Evolutionary conservation across 2,329 filamentous ascomycete species (phyloP), one percentile per base, ranked within the genome.

Genomic region (Chaetomiaceae sp.): DNA sequence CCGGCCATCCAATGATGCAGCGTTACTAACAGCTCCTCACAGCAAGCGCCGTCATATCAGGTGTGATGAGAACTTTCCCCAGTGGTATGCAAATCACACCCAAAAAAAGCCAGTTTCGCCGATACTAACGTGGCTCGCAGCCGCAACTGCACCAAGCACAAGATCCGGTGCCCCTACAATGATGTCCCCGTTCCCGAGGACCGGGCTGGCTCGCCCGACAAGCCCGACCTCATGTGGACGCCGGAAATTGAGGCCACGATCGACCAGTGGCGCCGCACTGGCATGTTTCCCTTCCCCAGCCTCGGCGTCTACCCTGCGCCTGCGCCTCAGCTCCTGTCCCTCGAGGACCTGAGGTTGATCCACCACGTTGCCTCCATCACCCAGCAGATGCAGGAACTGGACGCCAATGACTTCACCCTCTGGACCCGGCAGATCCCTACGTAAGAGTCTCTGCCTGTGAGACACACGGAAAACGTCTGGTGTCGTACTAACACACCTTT

Each of bases 111-210:
- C 17, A 14, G 25, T 7, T 34, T 16, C 6, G 33, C 25, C 17
- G 13, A 20, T 43, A 66, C 55, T 48, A 31, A 49, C 38, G 17
- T 8, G 33, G 25, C 19, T 16, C 12, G 6, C 64, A 95, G 91
- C 74, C 89, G 89, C 65, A 99, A 99, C 72, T 99, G 93, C 73
- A 96, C 92, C 55, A 99, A 97, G 73, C 93, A 99, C 73, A 96
- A 96, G 74, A 93, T 95, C 63, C 87, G 91, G 64, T 99, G 93
- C 72, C 93, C 96, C 62, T 99, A 97, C 75, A 95, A 96, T 78
- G 91, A 97, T 66, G 83, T 85, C 65, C 81, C 87, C 43, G 76
- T 81, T 40, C 77, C 85, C 51, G 83, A 87, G 59, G 75, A 81
- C 60, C 74, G 81, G 59, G 76, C 79, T 33, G 73, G 75, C 37